Percentiles rank a stretch among this genome's conserved stretches.
These are phyloP conservation scores for Sarocladiaceae sp. DNA, from an alignment of 2,329 filamentous ascomycete species.

Conservation along the genomic window DNA sequence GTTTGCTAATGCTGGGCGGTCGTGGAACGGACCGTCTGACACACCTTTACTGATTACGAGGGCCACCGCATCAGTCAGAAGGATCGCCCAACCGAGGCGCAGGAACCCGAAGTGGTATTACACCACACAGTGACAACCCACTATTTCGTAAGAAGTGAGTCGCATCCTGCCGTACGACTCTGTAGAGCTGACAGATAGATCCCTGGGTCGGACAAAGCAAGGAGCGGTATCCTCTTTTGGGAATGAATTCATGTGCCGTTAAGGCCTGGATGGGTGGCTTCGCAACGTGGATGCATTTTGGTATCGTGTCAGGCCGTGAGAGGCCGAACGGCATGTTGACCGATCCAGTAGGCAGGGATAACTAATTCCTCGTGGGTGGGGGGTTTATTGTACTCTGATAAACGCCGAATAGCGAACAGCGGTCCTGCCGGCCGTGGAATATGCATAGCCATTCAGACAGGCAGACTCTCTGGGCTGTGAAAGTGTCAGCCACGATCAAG, in stretches of 20 bases:
- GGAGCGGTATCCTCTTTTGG: background rate
- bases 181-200: background rate
- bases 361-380: background rate
- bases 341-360: background rate
- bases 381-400: background rate
- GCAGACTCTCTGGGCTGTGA: background rate
- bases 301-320: slow-evolving; percentile 29
- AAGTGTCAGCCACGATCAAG: background rate
- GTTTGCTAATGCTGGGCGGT: background rate
- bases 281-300: slow-evolving; percentile 11
- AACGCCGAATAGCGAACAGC: background rate
- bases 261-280: slow-evolving; percentile 3
- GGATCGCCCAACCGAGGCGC: slow-evolving; percentile 8
- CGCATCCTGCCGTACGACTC: background rate
- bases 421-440: too few species aligned
- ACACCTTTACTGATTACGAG: background rate
- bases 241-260: background rate
- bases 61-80: background rate
- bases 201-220: background rate
- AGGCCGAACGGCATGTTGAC: slow-evolving; percentile 19
- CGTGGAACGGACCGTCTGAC: slow-evolving; percentile 5
- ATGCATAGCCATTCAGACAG: too few species aligned
- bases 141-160: background rate
- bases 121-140: background rate
- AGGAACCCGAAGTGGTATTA: background rate